Evolutionary conservation across 192 early-diverging fungal genomes (phyloP).

Genomic region (Umbelopsis vinacea): DNA sequence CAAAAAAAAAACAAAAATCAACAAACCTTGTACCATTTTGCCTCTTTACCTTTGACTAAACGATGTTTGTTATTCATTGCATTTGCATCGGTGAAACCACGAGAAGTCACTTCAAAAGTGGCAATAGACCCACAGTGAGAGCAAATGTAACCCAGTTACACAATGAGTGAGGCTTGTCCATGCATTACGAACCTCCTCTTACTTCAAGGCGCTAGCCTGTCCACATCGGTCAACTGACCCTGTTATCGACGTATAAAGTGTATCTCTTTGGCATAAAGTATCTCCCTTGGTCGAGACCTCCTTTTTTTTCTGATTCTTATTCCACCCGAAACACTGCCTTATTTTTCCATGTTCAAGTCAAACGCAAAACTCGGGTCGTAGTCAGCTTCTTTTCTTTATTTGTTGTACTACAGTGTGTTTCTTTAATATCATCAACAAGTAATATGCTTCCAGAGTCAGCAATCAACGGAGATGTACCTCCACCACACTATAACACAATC

Average conservation of each 20-base stretch:
- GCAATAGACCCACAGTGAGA: neutral
- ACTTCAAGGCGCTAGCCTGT: neutral
- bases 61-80: neutral
- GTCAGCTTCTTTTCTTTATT: neutral
- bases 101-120: neutral
- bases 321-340: neutral
- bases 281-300: neutral
- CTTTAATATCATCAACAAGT: neutral
- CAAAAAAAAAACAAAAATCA: neutral
- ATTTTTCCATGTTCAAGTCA: conserved; percentile 17
- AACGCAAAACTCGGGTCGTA: neutral
- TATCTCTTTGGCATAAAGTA: no score
- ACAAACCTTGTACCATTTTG: neutral
- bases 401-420: neutral
- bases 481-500: conserved; percentile 2
- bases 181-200: neutral
- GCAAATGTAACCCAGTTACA: no score
- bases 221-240: conserved; percentile 5
- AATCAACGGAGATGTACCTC: neutral
- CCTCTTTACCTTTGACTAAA: neutral
- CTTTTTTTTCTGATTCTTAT: neutral
- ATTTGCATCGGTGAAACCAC: conserved; percentile 16
- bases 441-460: neutral
- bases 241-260: conserved; percentile 2
- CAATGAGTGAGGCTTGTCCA: neutral